Evolutionary conservation across 139 green algal species (phyloP), one percentile per base, ranked within the genome.

Genomic region (Haematococcus sp.): DNA sequence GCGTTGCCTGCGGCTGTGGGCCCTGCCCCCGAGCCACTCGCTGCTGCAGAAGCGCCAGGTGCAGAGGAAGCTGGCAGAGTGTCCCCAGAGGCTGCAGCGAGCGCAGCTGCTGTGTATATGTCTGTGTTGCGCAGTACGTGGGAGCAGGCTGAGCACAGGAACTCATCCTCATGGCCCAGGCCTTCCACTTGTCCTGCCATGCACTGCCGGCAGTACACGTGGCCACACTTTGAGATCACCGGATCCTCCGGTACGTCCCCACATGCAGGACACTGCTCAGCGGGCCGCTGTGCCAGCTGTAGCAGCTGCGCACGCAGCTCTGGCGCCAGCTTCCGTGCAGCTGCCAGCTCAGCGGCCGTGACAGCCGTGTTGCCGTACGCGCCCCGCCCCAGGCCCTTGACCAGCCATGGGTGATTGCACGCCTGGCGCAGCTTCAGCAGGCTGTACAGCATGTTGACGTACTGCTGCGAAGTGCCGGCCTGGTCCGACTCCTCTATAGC

Each of bases 361-460:
- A 35, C 23, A 49, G 40, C 40, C 7, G 7, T 49, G 25, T 65
- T 65, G 25, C 58, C 58, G 25, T 65, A 34, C 58, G 23, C 19
- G 20, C 27, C 58, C 58, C 40, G 40, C 40, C 40, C 40, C 40
- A 49, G 40, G 35, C 64, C 69, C 52, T 75, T 84, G 56, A 96
- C 84, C 23, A 97, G 84, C 81, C 76, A 85, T 2, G 90, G 89
- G 86, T 98, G 93, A 81, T 95, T 93, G 88, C 92, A 98, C 0
- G 91, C 94, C 86, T 98, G 94, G 0, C 94, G 84, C 78, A 98
- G 81, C 43, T 84, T 84, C 74, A 98, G 86, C 76, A 98, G 84
- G 75, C 87, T 68, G 56, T 82, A 82, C 58, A 98, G 87, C 79
- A 96, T 93, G 78, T 93, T 93, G 44, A 96, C 83, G 84, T 97